phyloP scores from a whole-genome alignment of 768 basidiomycete species.

The Tylopilus subfusipes region DNA sequence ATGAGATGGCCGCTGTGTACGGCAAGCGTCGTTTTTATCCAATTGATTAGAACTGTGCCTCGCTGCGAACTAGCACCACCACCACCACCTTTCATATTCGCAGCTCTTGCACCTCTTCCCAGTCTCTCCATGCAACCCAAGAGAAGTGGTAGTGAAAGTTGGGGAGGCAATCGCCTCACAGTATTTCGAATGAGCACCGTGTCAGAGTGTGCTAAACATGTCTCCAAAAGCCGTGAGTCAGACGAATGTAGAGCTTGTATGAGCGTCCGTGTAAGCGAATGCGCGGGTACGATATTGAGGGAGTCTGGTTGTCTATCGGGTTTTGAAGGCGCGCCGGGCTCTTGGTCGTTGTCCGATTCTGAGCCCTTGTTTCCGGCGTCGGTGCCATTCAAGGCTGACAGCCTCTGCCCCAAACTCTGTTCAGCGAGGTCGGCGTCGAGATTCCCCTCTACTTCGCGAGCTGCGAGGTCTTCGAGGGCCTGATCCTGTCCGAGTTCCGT shows the following conservation, averaged over 20 bases:
- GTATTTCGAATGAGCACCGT: constrained; percentile 81
- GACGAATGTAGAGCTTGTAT: constrained; percentile 96
- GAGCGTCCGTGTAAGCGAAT: constrained; percentile 88
- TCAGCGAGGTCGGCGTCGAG: constrained; percentile 86
- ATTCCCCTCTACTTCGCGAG: constrained; percentile 57
- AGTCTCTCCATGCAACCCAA: constrained; percentile 87
- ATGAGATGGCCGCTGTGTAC: constrained; percentile 90
- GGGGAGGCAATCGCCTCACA: constrained; percentile 79
- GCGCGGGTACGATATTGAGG: constrained; percentile 59
- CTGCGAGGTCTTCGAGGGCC: constrained; percentile 46
- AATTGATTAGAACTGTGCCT: constrained; percentile 63
- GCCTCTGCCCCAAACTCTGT: constrained; percentile 84
- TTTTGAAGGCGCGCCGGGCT: constrained; percentile 30
- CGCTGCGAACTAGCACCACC: constrained; percentile 78
- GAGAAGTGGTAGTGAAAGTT: constrained; percentile 81
- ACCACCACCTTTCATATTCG: constrained; percentile 72
- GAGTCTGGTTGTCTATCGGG: constrained; percentile 23
- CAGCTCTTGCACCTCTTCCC: constrained; percentile 67
- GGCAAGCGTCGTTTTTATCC: constrained; percentile 79
- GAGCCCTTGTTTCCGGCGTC: constrained; percentile 37
- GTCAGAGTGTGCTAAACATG: constrained; percentile 82
- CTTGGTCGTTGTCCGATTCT: constrained; percentile 47
- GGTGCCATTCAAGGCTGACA: constrained; percentile 65
- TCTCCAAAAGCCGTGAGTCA: constrained; percentile 82
- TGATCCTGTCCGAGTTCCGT: constrained; percentile 58